These are phyloP conservation scores for Climacium dendroides DNA, from an alignment of 225 moss, liverwort and hornwort genomes.

Conservation along the genomic window DNA sequence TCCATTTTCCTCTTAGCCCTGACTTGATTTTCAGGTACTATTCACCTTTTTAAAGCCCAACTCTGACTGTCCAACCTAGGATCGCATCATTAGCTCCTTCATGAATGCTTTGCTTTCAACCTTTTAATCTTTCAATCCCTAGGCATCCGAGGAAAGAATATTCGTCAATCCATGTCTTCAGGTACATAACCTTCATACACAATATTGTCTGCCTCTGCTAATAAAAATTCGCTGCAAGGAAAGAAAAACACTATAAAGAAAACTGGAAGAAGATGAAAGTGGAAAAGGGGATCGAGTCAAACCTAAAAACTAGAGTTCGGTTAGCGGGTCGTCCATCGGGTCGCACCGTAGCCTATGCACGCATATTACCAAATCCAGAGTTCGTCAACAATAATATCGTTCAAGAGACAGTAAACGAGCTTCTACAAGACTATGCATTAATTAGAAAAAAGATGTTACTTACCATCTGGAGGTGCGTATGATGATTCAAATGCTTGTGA, in stretches of 20 bases:
- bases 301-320: slow-evolving; percentile 91
- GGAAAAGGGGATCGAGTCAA: not conserved
- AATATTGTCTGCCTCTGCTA: too few species aligned
- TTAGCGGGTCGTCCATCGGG: slow-evolving; percentile 82
- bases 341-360: slow-evolving; percentile 70
- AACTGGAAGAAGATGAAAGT: not conserved
- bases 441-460: not conserved
- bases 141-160: not conserved
- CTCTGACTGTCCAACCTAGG: not conserved
- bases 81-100: not conserved
- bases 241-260: not conserved
- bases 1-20: not conserved
- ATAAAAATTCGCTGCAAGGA: not conserved
- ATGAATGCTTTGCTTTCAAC: not conserved
- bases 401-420: not conserved
- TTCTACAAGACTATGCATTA: not conserved
- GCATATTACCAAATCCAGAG: not conserved
- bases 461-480: slow-evolving; percentile 77
- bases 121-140: not conserved
- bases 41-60: not conserved
- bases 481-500: slow-evolving; percentile 72
- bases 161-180: not conserved
- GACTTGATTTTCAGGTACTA: not conserved
- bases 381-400: not conserved
- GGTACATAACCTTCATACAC: not conserved